Evolutionary conservation across 345 rosid species (phyloP), one percentile per base, ranked within the genome.

Genomic region (Eucalyptus tenuipes): DNA sequence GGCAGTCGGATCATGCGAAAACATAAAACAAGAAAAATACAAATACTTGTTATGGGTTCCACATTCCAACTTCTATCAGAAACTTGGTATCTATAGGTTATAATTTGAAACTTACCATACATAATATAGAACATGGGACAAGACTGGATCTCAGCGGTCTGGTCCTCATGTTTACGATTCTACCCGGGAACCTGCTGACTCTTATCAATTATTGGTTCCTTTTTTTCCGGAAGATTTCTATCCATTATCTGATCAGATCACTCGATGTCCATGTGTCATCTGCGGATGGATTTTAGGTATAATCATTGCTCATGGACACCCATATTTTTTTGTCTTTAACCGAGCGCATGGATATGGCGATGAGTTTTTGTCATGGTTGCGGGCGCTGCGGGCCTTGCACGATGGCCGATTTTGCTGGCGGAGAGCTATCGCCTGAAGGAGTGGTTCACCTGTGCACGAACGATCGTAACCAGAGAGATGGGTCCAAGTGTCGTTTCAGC

Each of bases 1-100:
- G 2, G 4, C 0, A 8, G 1, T 9, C 24, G 10, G 1, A 55
- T 10, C 5, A 0, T 4, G 13, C 13, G 6, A 24, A 55, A 25
- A 52, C 22, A 52, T 52, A 52, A 17, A 55, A 55, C 6, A 55
- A 55, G 13, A 55, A 55, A 55, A 55, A 9, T 4, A 22, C 5
- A 22, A 55, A 55, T 4, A 9, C 29, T 24, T 10, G 2, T 55
- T 52, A 0, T 3, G 1, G 57, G 8, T 52, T 52, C 4, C 24
- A 52, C 57, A 20, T 52, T 55, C 29, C 61, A 55, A 9, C 27
- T 55, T 55, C 13, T 24, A 9, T 1, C 1, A 2, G 1, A 10
- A 55, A 55, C 29, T 20, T 24, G 12, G 27, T 8, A 10, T 55
- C 61, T 55, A 22, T 3, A 2, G 1, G 2, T 55, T 55, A 55